A percentile compares a stretch with the other conserved stretches of the same genome.
phyloP scores from a whole-genome alignment of 1,284 basidiomycete species.

The Anthracocystis walkeri region DNA sequence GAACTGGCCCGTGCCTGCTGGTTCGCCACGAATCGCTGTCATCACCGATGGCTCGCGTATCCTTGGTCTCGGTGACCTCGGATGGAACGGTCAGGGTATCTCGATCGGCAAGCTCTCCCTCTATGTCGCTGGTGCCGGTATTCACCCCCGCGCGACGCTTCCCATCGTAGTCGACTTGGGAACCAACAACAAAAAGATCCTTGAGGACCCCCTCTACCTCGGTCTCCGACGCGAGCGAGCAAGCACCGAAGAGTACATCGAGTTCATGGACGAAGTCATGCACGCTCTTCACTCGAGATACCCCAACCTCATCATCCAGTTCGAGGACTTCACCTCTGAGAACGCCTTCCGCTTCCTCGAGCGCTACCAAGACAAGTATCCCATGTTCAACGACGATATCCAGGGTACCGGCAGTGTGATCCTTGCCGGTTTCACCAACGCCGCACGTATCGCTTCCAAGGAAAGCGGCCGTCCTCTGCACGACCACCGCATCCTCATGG shows the following conservation, averaged over 20 bases:
- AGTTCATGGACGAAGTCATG: constrained; percentile 96
- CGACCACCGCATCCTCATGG: constrained; percentile 89
- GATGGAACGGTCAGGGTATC: constrained; percentile 81
- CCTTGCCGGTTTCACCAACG: constrained; percentile 88
- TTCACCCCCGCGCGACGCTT: constrained; percentile 84
- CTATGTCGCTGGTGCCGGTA: constrained; percentile 89
- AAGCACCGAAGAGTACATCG: constrained; percentile 70
- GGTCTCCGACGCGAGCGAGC: constrained; percentile 74
- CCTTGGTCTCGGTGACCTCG: constrained; percentile 89
- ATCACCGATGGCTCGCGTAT: constrained; percentile 87
- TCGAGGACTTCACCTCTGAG: constrained; percentile 74
- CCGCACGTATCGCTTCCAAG: constrained; percentile 80
- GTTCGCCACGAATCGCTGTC: constrained; percentile 69
- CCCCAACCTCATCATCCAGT: constrained; percentile 87
- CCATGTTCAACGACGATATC: constrained; percentile 82
- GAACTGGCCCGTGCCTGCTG: constrained; percentile 78
- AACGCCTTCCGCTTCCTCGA: constrained; percentile 68
- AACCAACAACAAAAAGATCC: constrained; percentile 84
- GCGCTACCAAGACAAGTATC: constrained; percentile 65
- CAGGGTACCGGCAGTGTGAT: constrained; percentile 78
- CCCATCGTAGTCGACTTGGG: constrained; percentile 81
- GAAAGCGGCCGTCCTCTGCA: constrained; percentile 78
- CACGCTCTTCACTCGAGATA: constrained; percentile 72
- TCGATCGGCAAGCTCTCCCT: constrained; percentile 91
- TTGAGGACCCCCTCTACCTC: constrained; percentile 90